Conservation (phyloP, 176 grass and related monocot species). For the Otatea glauca region DNA sequence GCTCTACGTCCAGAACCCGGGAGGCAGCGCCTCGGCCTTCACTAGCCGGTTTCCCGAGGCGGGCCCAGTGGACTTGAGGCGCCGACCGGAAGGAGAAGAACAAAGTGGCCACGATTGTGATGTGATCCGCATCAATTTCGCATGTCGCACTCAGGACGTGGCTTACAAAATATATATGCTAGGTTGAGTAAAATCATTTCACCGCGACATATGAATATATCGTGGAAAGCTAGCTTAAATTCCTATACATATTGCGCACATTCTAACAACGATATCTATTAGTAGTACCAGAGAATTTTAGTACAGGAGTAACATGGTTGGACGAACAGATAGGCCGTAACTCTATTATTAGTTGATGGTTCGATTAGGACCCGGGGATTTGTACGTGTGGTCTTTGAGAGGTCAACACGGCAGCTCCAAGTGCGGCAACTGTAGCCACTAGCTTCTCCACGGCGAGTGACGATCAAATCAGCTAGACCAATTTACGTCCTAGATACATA, state of each 20-base stretch:
- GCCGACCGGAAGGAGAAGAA: no score
- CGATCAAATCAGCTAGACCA: conserved; percentile 15
- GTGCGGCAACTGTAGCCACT: conserved; percentile 40
- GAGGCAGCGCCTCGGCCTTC: no score
- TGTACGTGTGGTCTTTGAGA: not conserved
- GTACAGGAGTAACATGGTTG: no score
- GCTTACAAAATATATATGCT: not conserved
- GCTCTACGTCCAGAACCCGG: no score
- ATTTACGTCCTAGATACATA: no score
- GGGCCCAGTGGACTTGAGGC: no score
- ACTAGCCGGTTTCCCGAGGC: no score
- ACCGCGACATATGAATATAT: not conserved
- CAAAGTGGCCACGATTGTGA: no score
- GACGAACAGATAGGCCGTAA: not conserved
- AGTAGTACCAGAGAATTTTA: no score
- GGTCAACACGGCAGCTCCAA: not conserved
- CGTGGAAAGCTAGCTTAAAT: not conserved
- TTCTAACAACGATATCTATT: not conserved
- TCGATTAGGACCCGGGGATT: conserved; percentile 21
- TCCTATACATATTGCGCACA: not conserved
- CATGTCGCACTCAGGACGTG: not conserved
- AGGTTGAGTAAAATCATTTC: no score
- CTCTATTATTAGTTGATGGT: conserved; percentile 29
- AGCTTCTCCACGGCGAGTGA: not conserved
- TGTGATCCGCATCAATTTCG: not conserved